phyloP scores from a whole-genome alignment of 1,284 basidiomycete genomes.

The Pseudozyma hubeiensis region DNA sequence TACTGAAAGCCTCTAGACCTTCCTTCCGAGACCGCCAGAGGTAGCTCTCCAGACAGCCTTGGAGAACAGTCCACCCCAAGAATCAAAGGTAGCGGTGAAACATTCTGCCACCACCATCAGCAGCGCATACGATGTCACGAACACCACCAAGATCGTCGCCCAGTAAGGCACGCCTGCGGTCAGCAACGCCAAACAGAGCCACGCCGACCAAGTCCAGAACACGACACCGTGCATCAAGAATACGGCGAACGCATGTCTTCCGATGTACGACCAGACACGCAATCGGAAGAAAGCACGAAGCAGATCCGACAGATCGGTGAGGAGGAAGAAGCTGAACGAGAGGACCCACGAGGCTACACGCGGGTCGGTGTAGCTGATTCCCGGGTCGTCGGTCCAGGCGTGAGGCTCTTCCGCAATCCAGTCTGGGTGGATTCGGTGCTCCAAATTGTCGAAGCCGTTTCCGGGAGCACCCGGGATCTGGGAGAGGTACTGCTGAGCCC shows the following conservation, averaged over 20 bases:
- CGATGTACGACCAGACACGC: constrained; percentile 56
- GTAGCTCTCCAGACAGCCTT: constrained; percentile 57
- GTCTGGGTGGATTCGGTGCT: constrained; percentile 53
- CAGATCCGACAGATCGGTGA: constrained; percentile 52
- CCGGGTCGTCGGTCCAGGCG: constrained; percentile 20
- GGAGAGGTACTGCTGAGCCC: constrained; percentile 49
- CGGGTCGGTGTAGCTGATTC: constrained; percentile 45
- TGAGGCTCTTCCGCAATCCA: constrained; percentile 42
- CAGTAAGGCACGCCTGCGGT: constrained; percentile 53
- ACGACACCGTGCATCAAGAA: constrained; percentile 62
- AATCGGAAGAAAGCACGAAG: constrained; percentile 59
- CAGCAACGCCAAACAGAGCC: constrained; percentile 53
- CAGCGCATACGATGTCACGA: constrained; percentile 50
- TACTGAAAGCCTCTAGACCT: neutral
- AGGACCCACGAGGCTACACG: constrained; percentile 45
- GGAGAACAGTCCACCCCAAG: constrained; percentile 56
- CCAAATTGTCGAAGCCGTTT: constrained; percentile 36
- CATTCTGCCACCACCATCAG: constrained; percentile 49
- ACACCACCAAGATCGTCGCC: constrained; percentile 56
- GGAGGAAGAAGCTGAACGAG: constrained; percentile 59
- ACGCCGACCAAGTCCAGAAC: constrained; percentile 61
- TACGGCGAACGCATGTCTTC: constrained; percentile 54
- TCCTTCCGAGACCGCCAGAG: constrained; percentile 53
- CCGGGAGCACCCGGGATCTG: constrained; percentile 35
- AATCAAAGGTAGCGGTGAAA: constrained; percentile 60